phyloP scores from a whole-genome alignment of 805 yeast species.

The Ogataea henricii region DNA sequence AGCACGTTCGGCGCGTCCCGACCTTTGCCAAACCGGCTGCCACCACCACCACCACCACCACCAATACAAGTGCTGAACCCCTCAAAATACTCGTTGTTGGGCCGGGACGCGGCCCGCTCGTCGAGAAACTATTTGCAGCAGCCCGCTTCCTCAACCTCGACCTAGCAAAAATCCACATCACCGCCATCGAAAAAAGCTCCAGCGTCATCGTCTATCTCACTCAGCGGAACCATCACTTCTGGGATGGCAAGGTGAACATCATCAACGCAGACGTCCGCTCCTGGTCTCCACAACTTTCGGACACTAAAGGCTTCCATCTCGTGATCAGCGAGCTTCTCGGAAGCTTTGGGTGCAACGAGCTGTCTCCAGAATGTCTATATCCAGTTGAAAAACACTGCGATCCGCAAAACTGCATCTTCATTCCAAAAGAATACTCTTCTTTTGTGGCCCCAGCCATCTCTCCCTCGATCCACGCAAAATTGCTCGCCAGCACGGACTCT shows the following conservation, averaged over 20 bases:
- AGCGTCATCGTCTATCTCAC: constrained; percentile 55
- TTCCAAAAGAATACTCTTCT: constrained; percentile 61
- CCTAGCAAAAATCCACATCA: constrained; percentile 34
- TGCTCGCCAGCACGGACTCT: constrained; percentile 20
- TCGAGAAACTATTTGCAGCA: constrained; percentile 53
- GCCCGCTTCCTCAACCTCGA: constrained; percentile 35
- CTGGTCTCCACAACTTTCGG: constrained; percentile 37
- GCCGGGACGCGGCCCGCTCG: constrained; percentile 86
- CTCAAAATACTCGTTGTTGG: constrained; percentile 67
- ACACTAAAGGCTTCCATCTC: constrained; percentile 47
- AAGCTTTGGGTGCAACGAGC: constrained; percentile 90
- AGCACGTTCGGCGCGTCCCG: constrained; percentile 9
- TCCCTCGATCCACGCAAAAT: constrained; percentile 48
- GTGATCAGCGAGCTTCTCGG: constrained; percentile 84
- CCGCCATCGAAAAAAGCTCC: constrained; percentile 74
- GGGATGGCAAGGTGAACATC: constrained; percentile 56
- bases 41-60: not conserved
- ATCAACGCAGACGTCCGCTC: constrained; percentile 60
- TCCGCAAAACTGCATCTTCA: constrained; percentile 53
- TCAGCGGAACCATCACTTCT: constrained; percentile 48
- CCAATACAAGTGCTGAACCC: not conserved
- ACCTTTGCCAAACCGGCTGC: not conserved
- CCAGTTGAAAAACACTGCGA: constrained; percentile 44
- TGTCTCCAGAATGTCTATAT: constrained; percentile 78
- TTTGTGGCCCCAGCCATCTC: constrained; percentile 67